A percentile compares a stretch with the other conserved stretches of the same genome.
These are phyloP conservation scores for Lyophyllum semitale DNA, from an alignment of 768 basidiomycete genomes.

Conservation along the genomic window DNA sequence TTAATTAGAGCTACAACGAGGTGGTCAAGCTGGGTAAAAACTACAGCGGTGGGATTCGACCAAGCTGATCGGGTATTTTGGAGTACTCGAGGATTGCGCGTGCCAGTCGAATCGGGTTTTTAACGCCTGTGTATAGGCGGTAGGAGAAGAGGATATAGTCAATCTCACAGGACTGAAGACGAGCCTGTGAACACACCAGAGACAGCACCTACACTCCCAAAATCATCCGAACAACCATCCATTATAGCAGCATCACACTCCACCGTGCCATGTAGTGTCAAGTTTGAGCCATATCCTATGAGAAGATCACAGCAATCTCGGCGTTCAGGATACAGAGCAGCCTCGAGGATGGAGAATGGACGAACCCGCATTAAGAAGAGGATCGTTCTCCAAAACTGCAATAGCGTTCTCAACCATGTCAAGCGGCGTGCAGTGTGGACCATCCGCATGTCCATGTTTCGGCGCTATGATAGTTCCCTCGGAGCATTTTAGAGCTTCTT, in stretches of 20 bases:
- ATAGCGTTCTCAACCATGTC: constrained; percentile 58
- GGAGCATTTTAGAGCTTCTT: constrained; percentile 32
- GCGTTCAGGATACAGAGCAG: background rate
- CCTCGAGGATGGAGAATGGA: background rate
- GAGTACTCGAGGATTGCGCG: constrained; percentile 56
- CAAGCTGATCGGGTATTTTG: constrained; percentile 46
- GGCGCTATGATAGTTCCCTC: background rate
- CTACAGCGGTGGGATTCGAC: constrained; percentile 72
- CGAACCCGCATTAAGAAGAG: constrained; percentile 69
- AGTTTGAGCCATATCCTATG: constrained; percentile 74
- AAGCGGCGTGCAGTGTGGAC: constrained; percentile 30
- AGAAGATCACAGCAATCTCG: background rate
- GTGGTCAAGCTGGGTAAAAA: background rate
- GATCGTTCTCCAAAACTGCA: constrained; percentile 63
- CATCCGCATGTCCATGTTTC: background rate
- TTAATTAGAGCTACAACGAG: too few species aligned
- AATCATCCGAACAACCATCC: constrained; percentile 42
- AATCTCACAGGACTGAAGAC: background rate
- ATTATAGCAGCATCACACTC: constrained; percentile 85
- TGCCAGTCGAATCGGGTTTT: constrained; percentile 70
- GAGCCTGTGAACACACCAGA: constrained; percentile 43
- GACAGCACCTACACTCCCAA: constrained; percentile 76
- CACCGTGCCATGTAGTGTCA: constrained; percentile 71
- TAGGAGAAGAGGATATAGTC: background rate
- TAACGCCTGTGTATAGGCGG: constrained; percentile 47